These are phyloP conservation scores for Nosema muscidifuracis DNA, from an alignment of 371 early-diverging fungal species.

Conservation along the genomic window DNA sequence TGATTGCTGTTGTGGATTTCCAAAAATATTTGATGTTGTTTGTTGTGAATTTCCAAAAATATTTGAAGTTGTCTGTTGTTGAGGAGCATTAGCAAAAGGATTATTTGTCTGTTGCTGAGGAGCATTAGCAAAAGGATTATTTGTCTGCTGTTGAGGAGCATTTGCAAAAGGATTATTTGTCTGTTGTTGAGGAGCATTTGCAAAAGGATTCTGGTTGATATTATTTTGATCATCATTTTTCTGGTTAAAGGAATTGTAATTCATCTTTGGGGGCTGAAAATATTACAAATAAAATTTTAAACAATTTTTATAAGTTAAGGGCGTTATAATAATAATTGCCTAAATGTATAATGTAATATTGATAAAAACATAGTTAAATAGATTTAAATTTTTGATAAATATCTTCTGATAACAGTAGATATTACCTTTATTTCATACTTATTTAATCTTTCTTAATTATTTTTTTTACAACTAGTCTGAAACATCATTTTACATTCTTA, in stretches of 20 bases:
- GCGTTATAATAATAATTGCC: too few relatives aligned
- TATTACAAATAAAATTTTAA: too few relatives aligned
- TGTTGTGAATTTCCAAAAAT: neutral
- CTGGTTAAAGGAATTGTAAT: neutral
- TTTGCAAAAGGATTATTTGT: neutral
- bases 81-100: neutral
- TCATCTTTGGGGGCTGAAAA: neutral
- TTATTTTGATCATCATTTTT: neutral
- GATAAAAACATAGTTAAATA: too few relatives aligned
- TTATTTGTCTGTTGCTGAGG: neutral
- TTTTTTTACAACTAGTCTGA: too few relatives aligned
- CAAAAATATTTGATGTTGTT: neutral
- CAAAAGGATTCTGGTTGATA: too few relatives aligned
- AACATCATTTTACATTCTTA: too few relatives aligned
- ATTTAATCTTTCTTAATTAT: too few relatives aligned
- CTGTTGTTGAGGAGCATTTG: neutral
- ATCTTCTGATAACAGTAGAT: too few relatives aligned
- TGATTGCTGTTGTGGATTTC: neutral
- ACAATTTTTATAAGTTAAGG: too few relatives aligned
- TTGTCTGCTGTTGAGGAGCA: neutral
- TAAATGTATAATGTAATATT: too few relatives aligned
- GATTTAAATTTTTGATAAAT: too few relatives aligned
- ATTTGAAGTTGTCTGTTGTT: neutral
- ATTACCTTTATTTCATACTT: too few relatives aligned
- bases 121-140: neutral